Percentiles rank a stretch among this genome's conserved stretches.
Evolutionary conservation across 176 grass and related monocot genomes (phyloP).

Genomic region (Aegilops bicornis): DNA sequence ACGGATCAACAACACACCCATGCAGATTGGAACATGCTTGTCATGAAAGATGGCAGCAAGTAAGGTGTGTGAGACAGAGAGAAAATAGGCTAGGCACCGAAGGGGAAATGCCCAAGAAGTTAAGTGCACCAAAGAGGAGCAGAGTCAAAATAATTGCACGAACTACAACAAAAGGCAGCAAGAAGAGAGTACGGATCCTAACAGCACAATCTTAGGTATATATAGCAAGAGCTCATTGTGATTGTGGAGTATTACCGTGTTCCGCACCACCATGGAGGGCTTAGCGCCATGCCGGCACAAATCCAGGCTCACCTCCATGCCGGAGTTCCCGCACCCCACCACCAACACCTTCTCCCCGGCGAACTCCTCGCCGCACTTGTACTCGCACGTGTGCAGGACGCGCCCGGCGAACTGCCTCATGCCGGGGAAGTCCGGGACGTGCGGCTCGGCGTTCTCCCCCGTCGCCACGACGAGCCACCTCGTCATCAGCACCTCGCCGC

Average conservation of each 20-base stretch:
- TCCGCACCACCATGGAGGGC: constrained; percentile 81
- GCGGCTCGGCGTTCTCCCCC: constrained; percentile 91
- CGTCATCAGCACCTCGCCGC: constrained; percentile 44
- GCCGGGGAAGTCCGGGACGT: constrained; percentile 43
- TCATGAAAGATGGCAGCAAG: not conserved
- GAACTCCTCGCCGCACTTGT: constrained; percentile 83
- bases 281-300: constrained; percentile 67
- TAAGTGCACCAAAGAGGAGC: constrained; percentile 11
- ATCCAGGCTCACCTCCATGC: constrained; percentile 98
- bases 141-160: not conserved
- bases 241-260: constrained; percentile 52
- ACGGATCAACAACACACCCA: constrained; percentile 5
- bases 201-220: not conserved
- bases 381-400: constrained; percentile 69
- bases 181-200: not conserved
- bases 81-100: not conserved
- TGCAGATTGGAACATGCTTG: constrained; percentile 28
- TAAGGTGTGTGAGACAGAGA: not conserved
- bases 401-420: constrained; percentile 41
- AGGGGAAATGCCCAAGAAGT: not conserved
- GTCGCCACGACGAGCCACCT: constrained; percentile 89
- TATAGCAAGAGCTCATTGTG: not conserved
- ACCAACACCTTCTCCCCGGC: constrained; percentile 75
- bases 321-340: constrained; percentile 92
- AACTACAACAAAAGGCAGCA: not conserved